These are phyloP conservation scores for Xenoacremonium recifei DNA, from an alignment of 2,329 filamentous ascomycete genomes.

Conservation along the genomic window DNA sequence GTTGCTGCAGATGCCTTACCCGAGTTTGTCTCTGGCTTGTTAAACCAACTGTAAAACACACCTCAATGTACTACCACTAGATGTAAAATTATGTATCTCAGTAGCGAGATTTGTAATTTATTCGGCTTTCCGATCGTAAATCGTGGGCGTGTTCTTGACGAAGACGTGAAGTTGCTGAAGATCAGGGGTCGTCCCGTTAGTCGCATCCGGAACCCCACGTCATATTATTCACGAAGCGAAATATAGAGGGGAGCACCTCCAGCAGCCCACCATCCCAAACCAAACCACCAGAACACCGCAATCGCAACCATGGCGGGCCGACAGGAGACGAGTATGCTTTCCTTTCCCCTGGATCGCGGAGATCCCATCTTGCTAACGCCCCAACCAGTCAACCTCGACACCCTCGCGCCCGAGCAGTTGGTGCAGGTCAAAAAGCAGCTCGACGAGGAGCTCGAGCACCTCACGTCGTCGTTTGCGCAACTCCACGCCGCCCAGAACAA, in stretches of 20 bases:
- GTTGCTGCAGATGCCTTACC: slow-evolving; percentile 48
- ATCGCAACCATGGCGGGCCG: slow-evolving; percentile 30
- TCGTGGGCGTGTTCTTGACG: no score
- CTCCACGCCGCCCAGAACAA: slow-evolving; percentile 87
- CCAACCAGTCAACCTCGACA: slow-evolving; percentile 62
- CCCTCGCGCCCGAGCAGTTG: slow-evolving; percentile 81
- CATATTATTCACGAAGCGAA: slow-evolving; percentile 29
- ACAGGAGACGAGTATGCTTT: slow-evolving; percentile 31
- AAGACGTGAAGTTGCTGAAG: not conserved
- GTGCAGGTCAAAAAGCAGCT: slow-evolving; percentile 92
- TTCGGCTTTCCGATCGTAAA: no score
- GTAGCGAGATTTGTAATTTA: no score
- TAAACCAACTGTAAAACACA: slow-evolving; percentile 47
- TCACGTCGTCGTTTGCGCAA: slow-evolving; percentile 86
- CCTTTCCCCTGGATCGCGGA: not conserved
- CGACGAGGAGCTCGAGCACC: slow-evolving; percentile 92
- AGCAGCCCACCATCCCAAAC: slow-evolving; percentile 5
- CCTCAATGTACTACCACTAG: not conserved
- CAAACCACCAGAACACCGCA: slow-evolving; percentile 3
- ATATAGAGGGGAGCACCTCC: slow-evolving; percentile 22
- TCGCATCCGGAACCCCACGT: slow-evolving; percentile 30
- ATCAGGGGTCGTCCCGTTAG: slow-evolving; percentile 24
- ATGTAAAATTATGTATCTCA: not conserved
- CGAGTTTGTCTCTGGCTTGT: slow-evolving; percentile 42
- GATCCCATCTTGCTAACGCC: not conserved